These are phyloP conservation scores for Fraxinus anomala DNA, from an alignment of 257 asterid species.

Conservation along the genomic window DNA sequence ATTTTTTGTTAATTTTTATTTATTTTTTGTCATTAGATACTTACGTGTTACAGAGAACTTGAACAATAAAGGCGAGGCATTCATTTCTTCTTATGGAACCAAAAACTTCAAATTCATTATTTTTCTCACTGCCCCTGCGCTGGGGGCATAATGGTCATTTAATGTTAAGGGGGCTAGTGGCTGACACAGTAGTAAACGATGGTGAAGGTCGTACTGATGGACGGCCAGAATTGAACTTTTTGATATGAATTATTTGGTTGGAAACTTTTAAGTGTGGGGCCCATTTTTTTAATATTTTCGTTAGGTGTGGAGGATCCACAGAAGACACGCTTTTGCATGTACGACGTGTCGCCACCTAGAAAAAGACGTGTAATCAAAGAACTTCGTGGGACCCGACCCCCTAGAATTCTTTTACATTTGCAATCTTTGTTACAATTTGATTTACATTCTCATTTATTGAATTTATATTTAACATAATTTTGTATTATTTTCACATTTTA, in stretches of 20 bases:
- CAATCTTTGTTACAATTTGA: too few relatives aligned
- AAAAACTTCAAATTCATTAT: too few relatives aligned
- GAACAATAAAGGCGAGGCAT: neutral
- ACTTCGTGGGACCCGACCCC: neutral
- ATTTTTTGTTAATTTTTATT: neutral
- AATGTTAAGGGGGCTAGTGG: neutral
- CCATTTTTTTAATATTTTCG: neutral
- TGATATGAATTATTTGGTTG: neutral
- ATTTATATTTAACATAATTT: too few relatives aligned
- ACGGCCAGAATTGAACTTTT: constrained; percentile 11
- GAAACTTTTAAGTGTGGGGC: neutral
- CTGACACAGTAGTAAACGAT: too few relatives aligned
- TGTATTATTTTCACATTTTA: too few relatives aligned
- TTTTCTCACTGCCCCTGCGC: too few relatives aligned
- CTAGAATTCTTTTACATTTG: too few relatives aligned
- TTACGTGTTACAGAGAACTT: neutral
- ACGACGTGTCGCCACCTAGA: neutral
- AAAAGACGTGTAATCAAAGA: neutral
- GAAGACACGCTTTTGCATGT: constrained; percentile 7
- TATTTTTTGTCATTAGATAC: neutral
- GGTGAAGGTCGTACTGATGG: neutral
- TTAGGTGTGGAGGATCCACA: neutral
- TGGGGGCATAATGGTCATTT: neutral
- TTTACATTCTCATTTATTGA: too few relatives aligned
- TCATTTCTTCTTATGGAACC: neutral